Evolutionary conservation across 2,329 filamentous ascomycete species (phyloP).

Genomic region (Aspergillus sp.): DNA sequence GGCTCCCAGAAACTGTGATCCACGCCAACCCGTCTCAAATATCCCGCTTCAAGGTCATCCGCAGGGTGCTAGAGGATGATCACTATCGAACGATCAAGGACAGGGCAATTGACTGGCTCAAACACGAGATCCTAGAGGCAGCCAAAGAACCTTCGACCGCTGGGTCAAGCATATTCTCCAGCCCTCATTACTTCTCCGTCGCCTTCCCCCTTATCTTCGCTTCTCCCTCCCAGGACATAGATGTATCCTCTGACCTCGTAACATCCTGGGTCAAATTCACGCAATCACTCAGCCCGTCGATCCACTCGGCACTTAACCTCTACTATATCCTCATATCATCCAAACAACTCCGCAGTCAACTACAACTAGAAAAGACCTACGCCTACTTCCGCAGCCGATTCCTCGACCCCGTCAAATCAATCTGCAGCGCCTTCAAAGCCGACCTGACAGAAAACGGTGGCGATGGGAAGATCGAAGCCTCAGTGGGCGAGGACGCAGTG

Average conservation of each 20-base stretch:
- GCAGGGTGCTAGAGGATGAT: conserved; percentile 55
- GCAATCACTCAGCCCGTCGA: conserved; percentile 47
- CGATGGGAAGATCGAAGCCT: conserved; percentile 35
- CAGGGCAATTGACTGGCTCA: conserved; percentile 60
- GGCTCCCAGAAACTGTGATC: conserved; percentile 40
- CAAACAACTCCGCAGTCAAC: conserved; percentile 44
- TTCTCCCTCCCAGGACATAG: conserved; percentile 43
- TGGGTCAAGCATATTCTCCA: conserved; percentile 33
- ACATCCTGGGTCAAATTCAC: conserved; percentile 52
- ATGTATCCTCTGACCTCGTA: conserved; percentile 37
- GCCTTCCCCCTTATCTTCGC: conserved; percentile 56
- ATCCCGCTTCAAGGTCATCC: conserved; percentile 55
- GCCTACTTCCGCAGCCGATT: conserved; percentile 34
- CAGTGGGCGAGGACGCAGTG: conserved; percentile 36
- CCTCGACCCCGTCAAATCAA: conserved; percentile 31
- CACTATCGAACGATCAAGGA: conserved; percentile 56
- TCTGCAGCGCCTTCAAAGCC: conserved; percentile 32
- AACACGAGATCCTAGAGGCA: conserved; percentile 57
- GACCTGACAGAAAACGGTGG: conserved; percentile 36
- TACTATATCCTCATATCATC: conserved; percentile 58
- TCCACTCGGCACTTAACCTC: conserved; percentile 59
- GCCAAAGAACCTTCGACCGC: conserved; percentile 21
- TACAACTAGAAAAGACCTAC: conserved; percentile 46
- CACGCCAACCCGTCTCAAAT: conserved; percentile 55
- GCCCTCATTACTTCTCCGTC: conserved; percentile 37